These are phyloP conservation scores for Pythium insidiosum DNA, from an alignment of 352 stramenopile species.

Conservation along the genomic window DNA sequence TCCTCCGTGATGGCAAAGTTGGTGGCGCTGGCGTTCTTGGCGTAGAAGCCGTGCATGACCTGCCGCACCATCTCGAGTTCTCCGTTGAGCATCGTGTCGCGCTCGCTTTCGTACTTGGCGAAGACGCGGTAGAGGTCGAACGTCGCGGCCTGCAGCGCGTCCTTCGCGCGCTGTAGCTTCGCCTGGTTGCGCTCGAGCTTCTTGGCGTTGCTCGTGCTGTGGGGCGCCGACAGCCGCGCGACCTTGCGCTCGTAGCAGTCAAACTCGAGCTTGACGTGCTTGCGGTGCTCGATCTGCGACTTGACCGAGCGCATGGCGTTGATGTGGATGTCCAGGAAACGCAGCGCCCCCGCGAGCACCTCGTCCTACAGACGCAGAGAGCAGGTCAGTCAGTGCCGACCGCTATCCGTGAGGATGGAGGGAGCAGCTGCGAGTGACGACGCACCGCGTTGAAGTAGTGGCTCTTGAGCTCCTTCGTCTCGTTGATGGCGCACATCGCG, in stretches of 20 bases:
- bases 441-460: conserved; percentile 65
- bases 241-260: conserved; percentile 62
- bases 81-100: conserved; percentile 67
- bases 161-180: conserved; percentile 38
- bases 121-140: conserved; percentile 67
- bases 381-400: too few species aligned
- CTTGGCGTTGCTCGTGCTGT: conserved; percentile 9
- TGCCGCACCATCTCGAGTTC: conserved; percentile 76
- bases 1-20: conserved; percentile 54
- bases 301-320: conserved; percentile 69
- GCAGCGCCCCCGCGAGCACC: conserved; percentile 43
- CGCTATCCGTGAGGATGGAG: not conserved
- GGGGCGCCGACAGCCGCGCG: conserved; percentile 18
- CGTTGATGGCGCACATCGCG: conserved; percentile 68
- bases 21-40: conserved; percentile 61
- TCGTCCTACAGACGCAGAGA: conserved; percentile 57
- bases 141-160: conserved; percentile 39
- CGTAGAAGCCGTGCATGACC: conserved; percentile 73
- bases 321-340: conserved; percentile 68
- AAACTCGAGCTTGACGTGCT: conserved; percentile 62
- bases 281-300: conserved; percentile 62
- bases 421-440: not conserved
- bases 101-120: conserved; percentile 70
- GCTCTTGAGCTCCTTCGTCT: conserved; percentile 67
- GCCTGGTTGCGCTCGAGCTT: conserved; percentile 49